These are phyloP conservation scores for Mortierella sp. DNA, from an alignment of 371 early-diverging fungal species.

Conservation along the genomic window DNA sequence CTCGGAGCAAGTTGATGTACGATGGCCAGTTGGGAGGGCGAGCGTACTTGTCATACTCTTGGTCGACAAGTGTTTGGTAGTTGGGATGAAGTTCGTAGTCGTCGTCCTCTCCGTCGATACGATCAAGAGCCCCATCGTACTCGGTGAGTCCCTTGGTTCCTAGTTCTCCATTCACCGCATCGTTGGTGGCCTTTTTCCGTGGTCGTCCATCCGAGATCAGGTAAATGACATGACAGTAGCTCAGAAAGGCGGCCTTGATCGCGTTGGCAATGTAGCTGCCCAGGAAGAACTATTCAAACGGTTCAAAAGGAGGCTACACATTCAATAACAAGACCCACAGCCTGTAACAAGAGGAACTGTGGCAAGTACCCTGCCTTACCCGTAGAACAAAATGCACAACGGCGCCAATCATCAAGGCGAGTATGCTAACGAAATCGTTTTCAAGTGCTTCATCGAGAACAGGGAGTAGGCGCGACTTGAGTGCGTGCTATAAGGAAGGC, in stretches of 20 bases:
- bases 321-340: conserved; percentile 4
- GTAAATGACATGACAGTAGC: conserved; percentile 38
- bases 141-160: background rate
- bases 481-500: conserved; percentile 22
- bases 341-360: background rate
- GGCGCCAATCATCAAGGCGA: conserved; percentile 27
- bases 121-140: background rate
- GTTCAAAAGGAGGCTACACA: background rate
- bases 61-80: conserved; percentile 39
- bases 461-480: conserved; percentile 26
- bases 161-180: background rate
- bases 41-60: conserved; percentile 29
- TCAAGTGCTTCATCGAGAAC: conserved; percentile 22
- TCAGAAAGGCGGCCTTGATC: conserved; percentile 18
- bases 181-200: background rate
- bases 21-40: conserved; percentile 32
- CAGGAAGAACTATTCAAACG: conserved; percentile 34
- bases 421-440: conserved; percentile 32
- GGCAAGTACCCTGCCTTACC: conserved; percentile 4
- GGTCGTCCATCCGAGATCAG: conserved; percentile 27
- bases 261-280: conserved; percentile 33
- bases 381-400: conserved; percentile 5
- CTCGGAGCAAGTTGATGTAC: conserved; percentile 31
- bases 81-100: conserved; percentile 38
- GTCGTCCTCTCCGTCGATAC: conserved; percentile 7